Conservation (phyloP, 1,139 yeast species). For the Blastobotrys proliferans region DNA sequence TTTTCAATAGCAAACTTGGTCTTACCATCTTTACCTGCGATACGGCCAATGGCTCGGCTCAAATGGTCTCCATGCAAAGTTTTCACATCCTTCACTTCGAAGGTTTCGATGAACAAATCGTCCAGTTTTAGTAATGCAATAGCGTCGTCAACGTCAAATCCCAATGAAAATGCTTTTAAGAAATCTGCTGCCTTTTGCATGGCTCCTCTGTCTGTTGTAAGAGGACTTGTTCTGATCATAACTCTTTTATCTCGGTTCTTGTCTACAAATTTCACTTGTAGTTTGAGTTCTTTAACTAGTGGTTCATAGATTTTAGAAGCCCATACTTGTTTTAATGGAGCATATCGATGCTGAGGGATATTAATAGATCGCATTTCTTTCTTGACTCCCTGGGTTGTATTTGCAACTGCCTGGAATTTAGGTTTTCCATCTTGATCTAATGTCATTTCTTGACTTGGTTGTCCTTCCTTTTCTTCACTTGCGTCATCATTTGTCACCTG, state of each 20-base stretch:
- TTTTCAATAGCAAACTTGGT: conserved; percentile 98
- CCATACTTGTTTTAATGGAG: conserved; percentile 88
- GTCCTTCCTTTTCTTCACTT: conserved; percentile 31
- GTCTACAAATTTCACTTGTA: conserved; percentile 94
- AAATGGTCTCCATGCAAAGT: conserved; percentile 93
- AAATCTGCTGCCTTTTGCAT: conserved; percentile 97
- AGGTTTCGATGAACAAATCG: conserved; percentile 93
- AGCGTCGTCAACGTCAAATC: conserved; percentile 96
- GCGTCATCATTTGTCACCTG: conserved; percentile 37
- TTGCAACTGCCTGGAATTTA: conserved; percentile 70
- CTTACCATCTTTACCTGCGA: conserved; percentile 99
- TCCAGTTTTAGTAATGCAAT: conserved; percentile 90
- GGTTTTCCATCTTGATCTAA: conserved; percentile 92
- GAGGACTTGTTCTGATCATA: conserved; percentile 76
- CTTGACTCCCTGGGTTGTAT: conserved; percentile 65
- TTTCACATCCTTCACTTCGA: conserved; percentile 94
- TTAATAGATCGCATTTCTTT: conserved; percentile 83
- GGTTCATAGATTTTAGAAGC: conserved; percentile 81
- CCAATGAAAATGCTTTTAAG: conserved; percentile 88
- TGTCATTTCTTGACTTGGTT: conserved; percentile 37
- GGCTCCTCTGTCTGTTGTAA: conserved; percentile 88
- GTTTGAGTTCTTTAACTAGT: conserved; percentile 84
- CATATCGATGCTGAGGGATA: conserved; percentile 95
- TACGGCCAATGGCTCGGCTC: conserved; percentile 98
- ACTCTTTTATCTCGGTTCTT: conserved; percentile 65